Conservation (phyloP, 345 rosid genomes). For the Eucalyptus caleyi region DNA sequence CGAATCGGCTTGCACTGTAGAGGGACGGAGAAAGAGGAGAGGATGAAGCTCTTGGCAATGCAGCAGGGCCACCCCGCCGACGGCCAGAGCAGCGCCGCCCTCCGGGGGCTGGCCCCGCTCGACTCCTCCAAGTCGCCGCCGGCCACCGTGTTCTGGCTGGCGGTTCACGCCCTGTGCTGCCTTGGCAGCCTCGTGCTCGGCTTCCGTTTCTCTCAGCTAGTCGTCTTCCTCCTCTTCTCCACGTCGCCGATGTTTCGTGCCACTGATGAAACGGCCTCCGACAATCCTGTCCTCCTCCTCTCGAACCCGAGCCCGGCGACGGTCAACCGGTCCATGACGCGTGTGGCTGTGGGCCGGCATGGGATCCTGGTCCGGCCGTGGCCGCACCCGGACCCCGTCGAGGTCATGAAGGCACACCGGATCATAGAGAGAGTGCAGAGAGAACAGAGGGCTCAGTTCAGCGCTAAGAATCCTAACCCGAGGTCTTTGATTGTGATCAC, state of each 20-base stretch:
- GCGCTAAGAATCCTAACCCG: constrained; percentile 31
- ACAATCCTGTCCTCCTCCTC: not conserved
- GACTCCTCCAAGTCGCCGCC: constrained; percentile 74
- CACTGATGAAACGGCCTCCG: not conserved
- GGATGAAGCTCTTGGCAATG: constrained; percentile 75
- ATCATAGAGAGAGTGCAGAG: constrained; percentile 80
- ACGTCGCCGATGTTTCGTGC: constrained; percentile 11
- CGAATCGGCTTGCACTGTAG: not conserved
- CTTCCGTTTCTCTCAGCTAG: constrained; percentile 75
- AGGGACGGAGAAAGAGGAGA: not conserved
- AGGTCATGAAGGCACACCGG: constrained; percentile 87
- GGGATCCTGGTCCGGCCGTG: constrained; percentile 99
- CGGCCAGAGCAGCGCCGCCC: constrained; percentile 60
- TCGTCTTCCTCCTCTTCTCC: constrained; percentile 76
- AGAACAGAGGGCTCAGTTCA: constrained; percentile 74
- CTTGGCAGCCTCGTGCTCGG: constrained; percentile 81
- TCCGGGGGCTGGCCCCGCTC: constrained; percentile 16
- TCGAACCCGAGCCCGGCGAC: constrained; percentile 2
- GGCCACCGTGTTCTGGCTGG: constrained; percentile 56
- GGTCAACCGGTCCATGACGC: constrained; percentile 14
- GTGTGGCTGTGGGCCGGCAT: constrained; percentile 86
- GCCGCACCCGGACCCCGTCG: constrained; percentile 93
- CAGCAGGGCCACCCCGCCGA: constrained; percentile 59
- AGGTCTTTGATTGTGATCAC: constrained; percentile 64
- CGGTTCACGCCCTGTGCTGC: constrained; percentile 71